Evolutionary conservation across 352 stramenopile species (phyloP).

Genomic region (Phytophthora niederhauseri): DNA sequence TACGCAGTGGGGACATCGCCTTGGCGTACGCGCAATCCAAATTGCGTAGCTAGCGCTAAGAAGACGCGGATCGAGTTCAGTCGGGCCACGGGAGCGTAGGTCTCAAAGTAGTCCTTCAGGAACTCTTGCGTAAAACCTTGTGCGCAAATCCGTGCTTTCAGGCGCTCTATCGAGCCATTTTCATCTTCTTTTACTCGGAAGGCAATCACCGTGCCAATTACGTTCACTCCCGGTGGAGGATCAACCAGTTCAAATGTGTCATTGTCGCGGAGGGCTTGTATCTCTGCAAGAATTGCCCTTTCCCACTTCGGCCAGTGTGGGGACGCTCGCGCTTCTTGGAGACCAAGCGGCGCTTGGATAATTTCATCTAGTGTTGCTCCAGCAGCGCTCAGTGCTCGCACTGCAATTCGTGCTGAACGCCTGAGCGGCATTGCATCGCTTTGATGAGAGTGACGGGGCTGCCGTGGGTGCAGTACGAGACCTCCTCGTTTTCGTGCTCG

Average conservation of each 20-base stretch:
- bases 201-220: conserved; percentile 5
- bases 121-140: conserved; percentile 26
- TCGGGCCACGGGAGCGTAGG: conserved; percentile 10
- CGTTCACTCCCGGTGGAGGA: background rate
- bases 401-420: conserved; percentile 4
- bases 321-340: background rate
- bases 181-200: conserved; percentile 12
- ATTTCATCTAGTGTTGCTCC: background rate
- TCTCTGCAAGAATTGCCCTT: conserved; percentile 4
- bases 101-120: conserved; percentile 22
- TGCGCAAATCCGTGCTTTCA: conserved; percentile 26
- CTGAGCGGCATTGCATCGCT: background rate
- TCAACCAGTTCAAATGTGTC: conserved; percentile 19
- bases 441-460: too few relatives aligned
- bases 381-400: background rate
- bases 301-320: conserved; percentile 6
- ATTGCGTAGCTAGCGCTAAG: conserved; percentile 1
- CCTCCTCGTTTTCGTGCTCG: too few relatives aligned
- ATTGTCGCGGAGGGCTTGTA: conserved; percentile 1
- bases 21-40: conserved; percentile 6
- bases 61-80: conserved; percentile 24
- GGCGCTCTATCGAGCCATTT: conserved; percentile 5
- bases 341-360: conserved; percentile 1
- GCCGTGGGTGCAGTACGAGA: too few relatives aligned
- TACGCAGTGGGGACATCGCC: conserved; percentile 21